These are phyloP conservation scores for Mycena epipterygia DNA, from an alignment of 768 basidiomycete genomes.

Conservation along the genomic window DNA sequence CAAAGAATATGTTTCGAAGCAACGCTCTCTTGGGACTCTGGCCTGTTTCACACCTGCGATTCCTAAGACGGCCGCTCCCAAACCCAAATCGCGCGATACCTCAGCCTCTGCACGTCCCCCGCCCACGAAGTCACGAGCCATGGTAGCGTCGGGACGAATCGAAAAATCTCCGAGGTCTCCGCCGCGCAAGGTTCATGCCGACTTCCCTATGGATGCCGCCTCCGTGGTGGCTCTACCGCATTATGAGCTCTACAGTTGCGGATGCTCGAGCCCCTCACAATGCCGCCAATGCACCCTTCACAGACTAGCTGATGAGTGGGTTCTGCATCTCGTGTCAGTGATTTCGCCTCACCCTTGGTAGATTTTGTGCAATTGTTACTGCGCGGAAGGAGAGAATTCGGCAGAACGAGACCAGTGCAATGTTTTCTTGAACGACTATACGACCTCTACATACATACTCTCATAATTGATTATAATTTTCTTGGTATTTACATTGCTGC, in stretches of 20 bases:
- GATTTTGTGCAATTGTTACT: conserved; percentile 29
- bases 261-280: conserved; percentile 18
- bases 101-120: not conserved
- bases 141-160: conserved; percentile 25
- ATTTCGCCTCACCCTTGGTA: not conserved
- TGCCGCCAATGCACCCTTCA: conserved; percentile 21
- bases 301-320: conserved; percentile 26
- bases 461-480: not conserved
- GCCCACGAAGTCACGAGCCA: not conserved
- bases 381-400: conserved; percentile 30
- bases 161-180: conserved; percentile 19
- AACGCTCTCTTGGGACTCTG: conserved; percentile 22
- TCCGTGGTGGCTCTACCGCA: not conserved
- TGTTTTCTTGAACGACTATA: conserved; percentile 18
- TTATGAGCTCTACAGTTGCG: conserved; percentile 18
- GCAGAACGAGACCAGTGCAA: not conserved
- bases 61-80: not conserved
- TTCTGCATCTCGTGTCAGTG: not conserved
- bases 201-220: not conserved
- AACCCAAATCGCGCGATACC: not conserved
- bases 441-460: not conserved
- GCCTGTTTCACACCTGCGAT: conserved; percentile 15
- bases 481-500: not conserved
- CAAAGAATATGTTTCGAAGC: conserved; percentile 30
- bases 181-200: conserved; percentile 1